Conservation (phyloP, 2,329 filamentous ascomycete genomes). For the Geosmithia morbida region DNA sequence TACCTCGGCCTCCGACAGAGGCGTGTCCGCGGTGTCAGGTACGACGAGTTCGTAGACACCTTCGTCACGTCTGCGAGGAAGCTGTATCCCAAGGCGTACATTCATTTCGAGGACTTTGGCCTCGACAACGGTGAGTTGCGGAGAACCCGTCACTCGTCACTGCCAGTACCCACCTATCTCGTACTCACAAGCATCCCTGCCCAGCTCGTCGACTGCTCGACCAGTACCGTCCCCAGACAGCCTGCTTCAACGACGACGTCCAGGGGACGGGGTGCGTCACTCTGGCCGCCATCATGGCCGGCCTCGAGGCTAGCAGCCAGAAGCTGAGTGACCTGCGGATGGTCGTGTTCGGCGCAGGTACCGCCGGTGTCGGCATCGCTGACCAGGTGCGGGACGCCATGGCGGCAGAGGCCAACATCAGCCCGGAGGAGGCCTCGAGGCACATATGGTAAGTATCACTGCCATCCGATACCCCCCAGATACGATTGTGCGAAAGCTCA, state of each 20-base stretch:
- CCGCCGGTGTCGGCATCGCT: slow-evolving; percentile 73
- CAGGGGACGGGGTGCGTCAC: slow-evolving; percentile 84
- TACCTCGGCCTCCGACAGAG: slow-evolving; percentile 62
- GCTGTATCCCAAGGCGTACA: slow-evolving; percentile 64
- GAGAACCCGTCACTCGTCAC: not conserved
- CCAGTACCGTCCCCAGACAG: slow-evolving; percentile 54
- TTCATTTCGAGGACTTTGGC: slow-evolving; percentile 87
- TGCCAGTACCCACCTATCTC: not conserved
- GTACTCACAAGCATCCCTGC: not conserved
- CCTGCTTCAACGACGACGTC: slow-evolving; percentile 86
- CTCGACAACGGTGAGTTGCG: slow-evolving; percentile 44
- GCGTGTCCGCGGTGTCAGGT: slow-evolving; percentile 54
- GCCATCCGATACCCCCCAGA: too few relatives aligned
- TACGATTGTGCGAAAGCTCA: too few relatives aligned
- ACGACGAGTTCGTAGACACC: slow-evolving; percentile 61
- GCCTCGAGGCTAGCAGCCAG: slow-evolving; percentile 51
- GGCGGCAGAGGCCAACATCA: slow-evolving; percentile 48
- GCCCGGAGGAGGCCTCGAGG: slow-evolving; percentile 58
- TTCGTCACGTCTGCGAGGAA: slow-evolving; percentile 57
- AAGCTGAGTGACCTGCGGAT: slow-evolving; percentile 56
- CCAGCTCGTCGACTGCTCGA: slow-evolving; percentile 60
- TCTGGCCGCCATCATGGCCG: slow-evolving; percentile 67
- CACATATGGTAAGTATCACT: slow-evolving; percentile 65
- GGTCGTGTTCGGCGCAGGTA: slow-evolving; percentile 67
- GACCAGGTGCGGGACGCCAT: slow-evolving; percentile 76